Base-by-base conservation (phyloP, 495 filamentous ascomycete genomes). In the Patellaria atrata region DNA sequence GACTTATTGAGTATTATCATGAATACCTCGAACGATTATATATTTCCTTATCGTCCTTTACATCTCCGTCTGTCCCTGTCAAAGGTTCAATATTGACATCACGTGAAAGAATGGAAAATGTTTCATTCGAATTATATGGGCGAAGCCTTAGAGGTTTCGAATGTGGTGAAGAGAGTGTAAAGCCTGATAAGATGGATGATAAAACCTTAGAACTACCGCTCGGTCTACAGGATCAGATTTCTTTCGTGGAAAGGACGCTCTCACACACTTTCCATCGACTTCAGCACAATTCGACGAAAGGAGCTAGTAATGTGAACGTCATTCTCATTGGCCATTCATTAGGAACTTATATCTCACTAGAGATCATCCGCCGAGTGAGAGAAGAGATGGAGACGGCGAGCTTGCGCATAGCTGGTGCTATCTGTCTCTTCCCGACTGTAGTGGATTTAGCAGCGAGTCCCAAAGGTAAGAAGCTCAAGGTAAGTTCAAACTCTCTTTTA, bases 1-100 rank as follows among this genome's bases (percentile, higher is more conserved):
- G 87, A 0, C 59, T 93, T 22, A 74, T 93, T 28, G 60, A 58
- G 20, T 94, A 85, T 62, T 96, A 94, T 56, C 53, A 64, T 22
- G 62, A 68, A 1, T 94, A 91, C 55, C 62, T 83, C 15, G 73
- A 56, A 28, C 55, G 60, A 16, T 56, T 77, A 3, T 53, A 58
- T 27, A 21, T 5, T n/a, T 33, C 53, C 5, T 44, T 66, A 6
- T 21, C 22, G 8, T n/a, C n/a, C n/a, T n/a, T n/a, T n/a, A 30
- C 27, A 4, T 31, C 25, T 4, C 22, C 35, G 19, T 7, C 23
- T 27, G 12, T 14, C n/a, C 15, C 51, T 52, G 7, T 38, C 47
- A 6, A 24, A 23, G 9, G 33, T 22, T 13, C n/a, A 2, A n/a
- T n/a, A n/a, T n/a, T n/a, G n/a, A n/a, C n/a, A n/a, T n/a, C n/a